Evolutionary conservation across 2,329 filamentous ascomycete species (phyloP).

Genomic region (Microdochium bolleyi): DNA sequence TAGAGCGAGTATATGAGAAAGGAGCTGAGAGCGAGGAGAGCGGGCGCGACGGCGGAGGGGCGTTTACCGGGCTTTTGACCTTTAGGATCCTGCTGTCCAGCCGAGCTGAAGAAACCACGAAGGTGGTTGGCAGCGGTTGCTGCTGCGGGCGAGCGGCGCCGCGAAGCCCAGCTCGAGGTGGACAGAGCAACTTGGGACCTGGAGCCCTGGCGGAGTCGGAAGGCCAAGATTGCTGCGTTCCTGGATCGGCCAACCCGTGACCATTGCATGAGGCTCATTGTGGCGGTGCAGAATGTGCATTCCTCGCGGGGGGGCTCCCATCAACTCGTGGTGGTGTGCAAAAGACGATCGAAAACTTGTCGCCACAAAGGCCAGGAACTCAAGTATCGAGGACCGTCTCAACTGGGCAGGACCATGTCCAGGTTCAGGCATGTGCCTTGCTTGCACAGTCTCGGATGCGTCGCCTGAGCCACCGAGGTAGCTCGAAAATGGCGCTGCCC

Average conservation of each 20-base stretch:
- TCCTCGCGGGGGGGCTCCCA: background rate
- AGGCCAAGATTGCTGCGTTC: background rate
- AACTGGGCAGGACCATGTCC: too few relatives aligned
- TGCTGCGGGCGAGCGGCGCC: slow-evolving; percentile 1
- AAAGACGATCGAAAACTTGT: too few relatives aligned
- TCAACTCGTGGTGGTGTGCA: too few relatives aligned
- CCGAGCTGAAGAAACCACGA: slow-evolving; percentile 16
- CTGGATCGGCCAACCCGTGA: slow-evolving; percentile 1
- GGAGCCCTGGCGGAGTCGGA: background rate
- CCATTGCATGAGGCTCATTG: slow-evolving; percentile 2
- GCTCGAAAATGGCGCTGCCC: too few relatives aligned
- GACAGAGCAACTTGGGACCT: slow-evolving; percentile 3
- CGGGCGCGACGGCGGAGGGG: slow-evolving; percentile 16
- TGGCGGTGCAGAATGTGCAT: background rate
- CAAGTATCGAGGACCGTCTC: too few relatives aligned
- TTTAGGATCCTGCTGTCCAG: slow-evolving; percentile 6
- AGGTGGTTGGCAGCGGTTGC: slow-evolving; percentile 8
- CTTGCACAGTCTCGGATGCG: too few relatives aligned
- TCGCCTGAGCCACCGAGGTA: too few relatives aligned
- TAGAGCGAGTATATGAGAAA: slow-evolving; percentile 30
- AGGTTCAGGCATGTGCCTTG: too few relatives aligned
- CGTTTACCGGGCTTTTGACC: slow-evolving; percentile 15
- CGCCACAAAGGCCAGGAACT: too few relatives aligned
- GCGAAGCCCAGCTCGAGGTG: slow-evolving; percentile 3
- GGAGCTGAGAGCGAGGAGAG: slow-evolving; percentile 21